Conservation (phyloP, 2,329 filamentous ascomycete species). For the Ophiostoma ips region DNA sequence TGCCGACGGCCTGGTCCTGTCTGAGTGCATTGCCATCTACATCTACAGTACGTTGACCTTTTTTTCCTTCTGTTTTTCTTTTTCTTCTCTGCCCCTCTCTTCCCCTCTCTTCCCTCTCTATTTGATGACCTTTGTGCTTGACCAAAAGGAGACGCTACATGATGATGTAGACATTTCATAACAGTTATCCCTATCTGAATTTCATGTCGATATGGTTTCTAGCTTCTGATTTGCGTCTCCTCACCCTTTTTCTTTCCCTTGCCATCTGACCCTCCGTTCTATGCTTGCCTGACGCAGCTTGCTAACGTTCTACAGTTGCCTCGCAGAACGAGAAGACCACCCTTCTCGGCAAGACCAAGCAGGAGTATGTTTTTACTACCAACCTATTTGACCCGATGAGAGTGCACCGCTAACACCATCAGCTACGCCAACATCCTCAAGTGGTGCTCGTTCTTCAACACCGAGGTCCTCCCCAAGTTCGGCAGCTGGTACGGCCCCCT, state of each 20-base stretch:
- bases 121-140: not conserved
- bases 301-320: conserved; percentile 50
- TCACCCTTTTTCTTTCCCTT: conserved; percentile 17
- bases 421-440: conserved; percentile 90
- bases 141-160: conserved; percentile 20
- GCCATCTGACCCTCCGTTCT: conserved; percentile 18
- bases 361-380: conserved; percentile 53
- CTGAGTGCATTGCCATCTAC: conserved; percentile 85
- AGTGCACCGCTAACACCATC: not conserved
- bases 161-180: conserved; percentile 66
- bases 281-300: conserved; percentile 1
- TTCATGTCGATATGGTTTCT: conserved; percentile 72
- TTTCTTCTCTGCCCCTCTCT: not conserved
- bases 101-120: not conserved
- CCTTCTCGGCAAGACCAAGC: conserved; percentile 98
- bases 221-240: conserved; percentile 57
- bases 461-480: conserved; percentile 61
- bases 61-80: conserved; percentile 8
- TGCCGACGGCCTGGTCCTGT: conserved; percentile 77
- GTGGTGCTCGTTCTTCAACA: conserved; percentile 97
- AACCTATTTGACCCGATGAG: not conserved
- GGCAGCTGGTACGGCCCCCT: conserved; percentile 79
- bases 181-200: conserved; percentile 99
- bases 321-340: conserved; percentile 99
- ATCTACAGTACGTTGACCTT: conserved; percentile 75